These are phyloP conservation scores for Chrysanthemum makinoi DNA, from an alignment of 129 eudicot genomes.

Conservation along the genomic window DNA sequence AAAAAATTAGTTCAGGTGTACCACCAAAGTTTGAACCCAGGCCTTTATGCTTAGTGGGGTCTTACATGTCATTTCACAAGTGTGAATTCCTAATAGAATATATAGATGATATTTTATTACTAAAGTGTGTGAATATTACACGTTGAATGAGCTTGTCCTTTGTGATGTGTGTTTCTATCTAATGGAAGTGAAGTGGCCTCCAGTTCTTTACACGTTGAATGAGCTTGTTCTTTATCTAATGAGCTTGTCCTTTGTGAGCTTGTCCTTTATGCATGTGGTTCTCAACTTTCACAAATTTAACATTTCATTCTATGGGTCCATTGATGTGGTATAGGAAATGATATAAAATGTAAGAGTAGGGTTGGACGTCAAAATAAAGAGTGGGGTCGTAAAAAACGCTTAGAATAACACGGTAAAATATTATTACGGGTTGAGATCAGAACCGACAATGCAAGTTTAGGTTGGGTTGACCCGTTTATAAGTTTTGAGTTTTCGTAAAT, in stretches of 20 bases:
- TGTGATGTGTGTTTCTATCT: slow-evolving; percentile 1
- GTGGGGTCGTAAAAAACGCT: too few species aligned
- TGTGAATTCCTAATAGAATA: slow-evolving; percentile 8
- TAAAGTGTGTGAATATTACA: slow-evolving; percentile 10
- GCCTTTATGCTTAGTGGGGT: slow-evolving; percentile 4
- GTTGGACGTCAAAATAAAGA: not conserved
- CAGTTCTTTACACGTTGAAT: too few species aligned
- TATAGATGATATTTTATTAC: not conserved
- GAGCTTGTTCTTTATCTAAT: too few species aligned
- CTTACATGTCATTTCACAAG: slow-evolving; percentile 12
- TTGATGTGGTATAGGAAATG: not conserved
- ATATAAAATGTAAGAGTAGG: slow-evolving; percentile 6
- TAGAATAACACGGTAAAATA: too few species aligned
- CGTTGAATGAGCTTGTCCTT: slow-evolving; percentile 28
- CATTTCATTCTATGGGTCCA: slow-evolving; percentile 11
- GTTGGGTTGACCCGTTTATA: too few species aligned
- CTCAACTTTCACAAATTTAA: slow-evolving; percentile 6
- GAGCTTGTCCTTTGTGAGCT: too few species aligned
- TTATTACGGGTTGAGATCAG: too few species aligned
- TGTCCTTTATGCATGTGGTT: slow-evolving; percentile 25
- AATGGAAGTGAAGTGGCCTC: slow-evolving; percentile 14
- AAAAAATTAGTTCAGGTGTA: not conserved
- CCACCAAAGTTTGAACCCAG: not conserved
- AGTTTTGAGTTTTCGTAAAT: too few species aligned
- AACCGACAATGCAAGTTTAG: too few species aligned